Base-by-base conservation (phyloP, 331 rosid genomes). In the Erythrophleum ivorense region DNA sequence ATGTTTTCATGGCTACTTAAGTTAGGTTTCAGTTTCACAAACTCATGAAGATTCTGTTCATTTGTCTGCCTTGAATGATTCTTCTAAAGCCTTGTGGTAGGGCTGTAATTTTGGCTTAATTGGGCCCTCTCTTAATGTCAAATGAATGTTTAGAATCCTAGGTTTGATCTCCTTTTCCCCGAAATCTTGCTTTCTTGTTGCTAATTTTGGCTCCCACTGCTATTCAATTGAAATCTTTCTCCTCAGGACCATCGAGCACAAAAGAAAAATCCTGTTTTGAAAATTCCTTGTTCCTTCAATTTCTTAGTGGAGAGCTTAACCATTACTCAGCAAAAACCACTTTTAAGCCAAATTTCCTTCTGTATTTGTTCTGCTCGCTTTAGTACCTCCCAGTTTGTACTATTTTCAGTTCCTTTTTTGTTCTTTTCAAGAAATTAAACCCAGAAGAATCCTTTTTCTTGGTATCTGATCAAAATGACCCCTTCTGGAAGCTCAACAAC, bases 401-500 rank as follows among this genome's bases (percentile, higher is more conserved):
- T 46, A 46, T 46, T 8, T 46, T 46, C 50, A 46, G 50, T 46
- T 9, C 50, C 9, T 43, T 43, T 43, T 5, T 43, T 43, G 48
- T 43, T 43, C 9, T 43, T 31, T 59, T 36, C 65, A 60, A 59
- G 38, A 11, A 12, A 62, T 31, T 29, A 6, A 64, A 33, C 14
- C 46, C 19, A 14, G 0, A 34, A 34, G 70, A 34, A 14, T 29
- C 29, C 49, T 38, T 64, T 36, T 38, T 6, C 12, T 7, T 16
- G 8, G 13, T 38, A 18, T 15, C 71, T 36, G 24, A 10, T 75
- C 72, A 78, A 71, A 84, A 92, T 92, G 97, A 87, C 89, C 15
- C 91, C 92, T 29, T 62, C 88, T 9, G 90, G 72, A 80, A 76
- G 71, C 48, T 86, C 75, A 82, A 68, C 71, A 76, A 69, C 76